Evolutionary conservation across 192 early-diverging fungal species (phyloP), one percentile per base, ranked within the genome.

Genomic region (Coemansia sp.): DNA sequence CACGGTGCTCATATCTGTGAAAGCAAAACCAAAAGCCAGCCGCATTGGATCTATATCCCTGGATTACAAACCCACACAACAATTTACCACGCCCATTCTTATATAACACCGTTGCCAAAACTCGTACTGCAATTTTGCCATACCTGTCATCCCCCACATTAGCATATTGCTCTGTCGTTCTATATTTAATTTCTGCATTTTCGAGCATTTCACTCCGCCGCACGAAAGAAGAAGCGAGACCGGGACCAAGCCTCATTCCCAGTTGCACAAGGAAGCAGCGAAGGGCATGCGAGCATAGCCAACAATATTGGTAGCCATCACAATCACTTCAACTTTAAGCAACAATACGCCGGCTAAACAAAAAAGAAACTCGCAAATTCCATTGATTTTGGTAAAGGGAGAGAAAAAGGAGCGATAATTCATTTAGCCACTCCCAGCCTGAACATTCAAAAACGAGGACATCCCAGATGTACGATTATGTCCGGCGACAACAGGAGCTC

Each of bases 401-500:
- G 37, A 39, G 37, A 39, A 39, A 15, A 39, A 39, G 37, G 15
- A 39, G 8, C 37, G 15, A 15, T 15, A 39, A 15, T n/a, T n/a
- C 7, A 49, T 49, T 49, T 49, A 49, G 18, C 48, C 23, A 49
- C 48, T 8, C 8, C 2, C 1, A 3, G 7, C 5, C 48, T 39
- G 37, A 39, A 39, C 15, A 39, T 7, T 13, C 37, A 51, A 26
- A 6, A 15, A 23, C 23, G 2, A 51, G 40, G 26, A 23, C 26
- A 57, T 57, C 29, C 43, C 55, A 45, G 7, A 79, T 81, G 79
- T 81, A 75, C 66, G 79, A 81, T 56, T 81, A 75, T 63, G 79
- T 81, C 63, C 79, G 79, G 57, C 70, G 79, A 61, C 79, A 81
- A 60, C 79, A 81, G 61, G 79, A 81, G 64, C 68, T 70, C 56